Conservation (phyloP, 2,329 filamentous ascomycete species). For the Cladosporium velox region DNA sequence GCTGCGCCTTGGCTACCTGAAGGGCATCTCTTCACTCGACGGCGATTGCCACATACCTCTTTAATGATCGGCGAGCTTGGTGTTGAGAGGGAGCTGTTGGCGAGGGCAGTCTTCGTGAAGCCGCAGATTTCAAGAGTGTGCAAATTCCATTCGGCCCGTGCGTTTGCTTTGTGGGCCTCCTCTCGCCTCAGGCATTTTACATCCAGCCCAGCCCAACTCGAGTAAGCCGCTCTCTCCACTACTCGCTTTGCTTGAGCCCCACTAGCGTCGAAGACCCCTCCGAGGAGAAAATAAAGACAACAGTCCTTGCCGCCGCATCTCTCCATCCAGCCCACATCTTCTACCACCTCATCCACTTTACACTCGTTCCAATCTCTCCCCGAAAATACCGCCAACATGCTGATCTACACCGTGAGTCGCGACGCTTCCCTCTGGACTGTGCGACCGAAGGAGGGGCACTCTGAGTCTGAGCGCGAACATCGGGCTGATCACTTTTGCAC, state of each 20-base stretch:
- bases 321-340: slow-evolving; percentile 11
- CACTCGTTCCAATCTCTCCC: slow-evolving; percentile 16
- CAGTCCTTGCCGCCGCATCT: slow-evolving; percentile 14
- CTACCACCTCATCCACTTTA: slow-evolving; percentile 12
- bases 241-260: slow-evolving; percentile 5
- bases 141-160: slow-evolving; percentile 9
- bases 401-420: slow-evolving; percentile 58
- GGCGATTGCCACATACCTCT: slow-evolving; percentile 39
- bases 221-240: slow-evolving; percentile 3
- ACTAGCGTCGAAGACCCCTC: slow-evolving; percentile 3
- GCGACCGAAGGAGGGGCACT: slow-evolving; percentile 16
- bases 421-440: neutral
- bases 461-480: neutral
- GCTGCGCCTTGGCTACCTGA: slow-evolving; percentile 53
- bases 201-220: neutral
- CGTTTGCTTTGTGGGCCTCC: slow-evolving; percentile 11
- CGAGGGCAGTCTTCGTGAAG: slow-evolving; percentile 16
- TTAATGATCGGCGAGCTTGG: slow-evolving; percentile 19
- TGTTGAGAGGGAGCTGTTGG: slow-evolving; percentile 18
- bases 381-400: slow-evolving; percentile 48
- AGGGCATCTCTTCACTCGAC: slow-evolving; percentile 44
- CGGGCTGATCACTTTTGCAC: slow-evolving; percentile 23
- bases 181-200: neutral
- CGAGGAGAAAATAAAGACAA: slow-evolving; percentile 11
- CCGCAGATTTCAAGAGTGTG: slow-evolving; percentile 7